Evolutionary conservation across 805 yeast genomes (phyloP).

Genomic region (Spathaspora arborariae): DNA sequence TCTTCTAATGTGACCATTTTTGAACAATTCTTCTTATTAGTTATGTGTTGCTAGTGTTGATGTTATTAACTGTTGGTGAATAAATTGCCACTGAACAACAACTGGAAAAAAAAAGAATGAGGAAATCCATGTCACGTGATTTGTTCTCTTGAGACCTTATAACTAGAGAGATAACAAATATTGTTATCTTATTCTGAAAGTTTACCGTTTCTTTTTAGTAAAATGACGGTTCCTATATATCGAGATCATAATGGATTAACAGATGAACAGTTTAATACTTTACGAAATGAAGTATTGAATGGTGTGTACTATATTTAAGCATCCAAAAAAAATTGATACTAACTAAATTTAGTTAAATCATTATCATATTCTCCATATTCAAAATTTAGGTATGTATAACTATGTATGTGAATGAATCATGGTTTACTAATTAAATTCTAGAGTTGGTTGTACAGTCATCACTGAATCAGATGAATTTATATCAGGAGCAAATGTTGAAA

Average conservation of each 20-base stretch:
- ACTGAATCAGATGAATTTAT: slow-evolving; percentile 46
- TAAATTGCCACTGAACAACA: slow-evolving; percentile 1
- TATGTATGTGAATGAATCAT: neutral
- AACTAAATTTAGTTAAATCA: slow-evolving; percentile 39
- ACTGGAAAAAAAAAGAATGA: neutral
- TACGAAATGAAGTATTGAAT: slow-evolving; percentile 10
- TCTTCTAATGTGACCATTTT: slow-evolving; percentile 86
- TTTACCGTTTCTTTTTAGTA: neutral
- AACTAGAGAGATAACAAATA: neutral
- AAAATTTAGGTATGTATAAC: slow-evolving; percentile 45
- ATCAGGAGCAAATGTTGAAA: slow-evolving; percentile 86
- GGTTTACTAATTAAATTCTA: slow-evolving; percentile 17
- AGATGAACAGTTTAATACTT: slow-evolving; percentile 15
- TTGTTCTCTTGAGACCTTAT: neutral
- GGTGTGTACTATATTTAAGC: slow-evolving; percentile 7
- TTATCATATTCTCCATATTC: slow-evolving; percentile 69
- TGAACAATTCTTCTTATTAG: no score
- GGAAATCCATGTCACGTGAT: neutral
- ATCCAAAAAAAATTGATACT: neutral
- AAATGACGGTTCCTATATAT: slow-evolving; percentile 1
- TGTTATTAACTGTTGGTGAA: neutral
- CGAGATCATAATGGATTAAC: slow-evolving; percentile 14
- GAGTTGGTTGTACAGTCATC: slow-evolving; percentile 79
- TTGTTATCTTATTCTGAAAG: neutral
- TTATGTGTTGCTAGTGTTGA: neutral